A percentile compares a stretch with the other conserved stretches of the same genome.
Evolutionary conservation across 306 rosid species (phyloP).

Genomic region (Acacia melanoxylon): DNA sequence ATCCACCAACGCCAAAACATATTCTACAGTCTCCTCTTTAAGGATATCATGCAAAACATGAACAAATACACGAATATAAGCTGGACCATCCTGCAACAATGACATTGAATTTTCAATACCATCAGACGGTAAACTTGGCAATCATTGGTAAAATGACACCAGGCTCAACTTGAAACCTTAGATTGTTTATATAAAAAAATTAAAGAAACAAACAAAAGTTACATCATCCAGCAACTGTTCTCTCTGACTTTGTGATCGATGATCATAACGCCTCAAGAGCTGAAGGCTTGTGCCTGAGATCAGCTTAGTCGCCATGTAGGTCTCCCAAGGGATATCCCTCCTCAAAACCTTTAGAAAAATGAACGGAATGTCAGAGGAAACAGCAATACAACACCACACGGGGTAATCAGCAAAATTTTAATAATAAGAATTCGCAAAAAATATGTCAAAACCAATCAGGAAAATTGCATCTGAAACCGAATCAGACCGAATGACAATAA

Average conservation of each 20-base stretch:
- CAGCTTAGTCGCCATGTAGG: constrained; percentile 91
- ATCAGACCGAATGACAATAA: constrained; percentile 30
- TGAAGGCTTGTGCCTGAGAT: constrained; percentile 91
- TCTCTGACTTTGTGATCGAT: constrained; percentile 75
- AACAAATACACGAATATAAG: constrained; percentile 82
- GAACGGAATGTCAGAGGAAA: constrained; percentile 15
- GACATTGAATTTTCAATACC: constrained; percentile 21
- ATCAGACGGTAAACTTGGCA: constrained; percentile 19
- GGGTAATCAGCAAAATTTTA: neutral
- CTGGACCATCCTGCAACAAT: constrained; percentile 84
- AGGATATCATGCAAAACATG: constrained; percentile 79
- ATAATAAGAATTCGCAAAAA: neutral
- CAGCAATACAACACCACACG: neutral
- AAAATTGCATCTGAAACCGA: constrained; percentile 7
- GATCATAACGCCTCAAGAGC: constrained; percentile 90
- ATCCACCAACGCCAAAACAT: constrained; percentile 82
- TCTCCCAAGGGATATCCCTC: constrained; percentile 98
- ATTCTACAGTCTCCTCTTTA: constrained; percentile 94
- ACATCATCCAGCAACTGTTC: constrained; percentile 92
- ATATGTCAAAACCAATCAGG: neutral
- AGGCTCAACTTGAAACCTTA: neutral
- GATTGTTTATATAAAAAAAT: neutral
- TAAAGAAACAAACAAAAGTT: constrained; percentile 13
- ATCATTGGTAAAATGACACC: neutral
- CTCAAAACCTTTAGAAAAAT: constrained; percentile 61